Evolutionary conservation across 257 asterid genomes (phyloP), one percentile per base, ranked within the genome.

Genomic region (Ligustrum vulgare): DNA sequence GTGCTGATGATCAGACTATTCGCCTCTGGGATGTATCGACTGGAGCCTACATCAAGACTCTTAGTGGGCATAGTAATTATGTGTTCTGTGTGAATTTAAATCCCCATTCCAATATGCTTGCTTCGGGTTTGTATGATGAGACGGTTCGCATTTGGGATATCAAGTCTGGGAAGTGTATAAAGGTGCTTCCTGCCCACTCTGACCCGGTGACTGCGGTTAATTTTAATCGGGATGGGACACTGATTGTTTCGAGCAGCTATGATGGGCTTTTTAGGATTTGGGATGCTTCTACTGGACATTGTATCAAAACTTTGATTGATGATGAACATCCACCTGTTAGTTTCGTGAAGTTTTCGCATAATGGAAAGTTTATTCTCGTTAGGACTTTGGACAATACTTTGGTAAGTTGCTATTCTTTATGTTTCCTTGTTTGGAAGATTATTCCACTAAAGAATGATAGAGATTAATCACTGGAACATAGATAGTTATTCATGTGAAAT

Each of bases 311-410:
- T 45, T 79, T 95, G 73, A 90, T 93, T 72, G 97, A 95, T 69
- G 99, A 95, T 68, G 98, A 95, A 80, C 92, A 90, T 45, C 99
- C 99, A 12, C 97, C 98, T n/a, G 98, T 95, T 79, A 93, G 97
- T 82, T 95, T 91, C 49, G 98, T 84, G 72, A 95, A 91, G 88
- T 95, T 95, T 77, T 93, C 98, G 3, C 98, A 97, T 15, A 95
- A 95, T 77, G 96, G 98, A 2, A 95, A 90, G 83, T 95, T 91
- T 72, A 81, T 95, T 70, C 96, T 93, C 12, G 93, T 93, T 34
- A 98, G 98, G 7, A 91, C 97, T 82, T 87, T 95, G 82, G 98
- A 95, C 80, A 89, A 90, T 81, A 84, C 92, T 2, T 75, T 95
- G 97, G 99, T 95, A 64, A 80, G 91, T 16, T 51, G 20, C 8